These are phyloP conservation scores for Aspergillus transmontanensis DNA, from an alignment of 2,329 filamentous ascomycete species.

Conservation along the genomic window DNA sequence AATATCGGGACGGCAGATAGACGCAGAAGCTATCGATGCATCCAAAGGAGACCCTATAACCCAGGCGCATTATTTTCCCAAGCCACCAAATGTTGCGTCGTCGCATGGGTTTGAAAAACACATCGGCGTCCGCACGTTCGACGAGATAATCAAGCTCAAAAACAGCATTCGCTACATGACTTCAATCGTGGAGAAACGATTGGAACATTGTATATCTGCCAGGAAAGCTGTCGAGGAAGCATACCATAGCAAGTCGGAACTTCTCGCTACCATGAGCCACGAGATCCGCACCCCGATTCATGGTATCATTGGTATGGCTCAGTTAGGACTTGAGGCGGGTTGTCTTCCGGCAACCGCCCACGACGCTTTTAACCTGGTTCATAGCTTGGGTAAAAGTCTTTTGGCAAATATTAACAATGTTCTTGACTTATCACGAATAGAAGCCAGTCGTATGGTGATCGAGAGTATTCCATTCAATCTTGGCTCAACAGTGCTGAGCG, in stretches of 20 bases:
- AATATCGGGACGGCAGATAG: background rate
- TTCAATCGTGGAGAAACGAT: background rate
- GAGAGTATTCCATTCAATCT: conserved; percentile 94
- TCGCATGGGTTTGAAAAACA: background rate
- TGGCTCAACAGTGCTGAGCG: conserved; percentile 89
- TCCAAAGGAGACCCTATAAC: background rate
- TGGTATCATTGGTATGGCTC: conserved; percentile 94
- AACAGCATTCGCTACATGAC: background rate
- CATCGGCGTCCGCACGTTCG: background rate
- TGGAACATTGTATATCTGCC: background rate
- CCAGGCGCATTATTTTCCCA: background rate
- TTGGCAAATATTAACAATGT: conserved; percentile 88
- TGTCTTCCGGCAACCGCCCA: conserved; percentile 88
- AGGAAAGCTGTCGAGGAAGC: conserved; percentile 84
- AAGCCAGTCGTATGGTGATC: conserved; percentile 93
- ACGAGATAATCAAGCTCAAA: background rate
- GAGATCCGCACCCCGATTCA: conserved; percentile 68
- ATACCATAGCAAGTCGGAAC: conserved; percentile 96
- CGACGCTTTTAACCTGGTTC: conserved; percentile 57
- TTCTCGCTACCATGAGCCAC: conserved; percentile 68
- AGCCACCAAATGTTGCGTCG: no score
- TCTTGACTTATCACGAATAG: conserved; percentile 70
- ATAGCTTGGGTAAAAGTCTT: conserved; percentile 89
- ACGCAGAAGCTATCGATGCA: background rate
- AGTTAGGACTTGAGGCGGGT: conserved; percentile 87